A percentile compares a stretch with the other conserved stretches of the same genome.
Evolutionary conservation across 2,329 filamentous ascomycete genomes (phyloP).

Genomic region (Basipetospora chlamydospora): DNA sequence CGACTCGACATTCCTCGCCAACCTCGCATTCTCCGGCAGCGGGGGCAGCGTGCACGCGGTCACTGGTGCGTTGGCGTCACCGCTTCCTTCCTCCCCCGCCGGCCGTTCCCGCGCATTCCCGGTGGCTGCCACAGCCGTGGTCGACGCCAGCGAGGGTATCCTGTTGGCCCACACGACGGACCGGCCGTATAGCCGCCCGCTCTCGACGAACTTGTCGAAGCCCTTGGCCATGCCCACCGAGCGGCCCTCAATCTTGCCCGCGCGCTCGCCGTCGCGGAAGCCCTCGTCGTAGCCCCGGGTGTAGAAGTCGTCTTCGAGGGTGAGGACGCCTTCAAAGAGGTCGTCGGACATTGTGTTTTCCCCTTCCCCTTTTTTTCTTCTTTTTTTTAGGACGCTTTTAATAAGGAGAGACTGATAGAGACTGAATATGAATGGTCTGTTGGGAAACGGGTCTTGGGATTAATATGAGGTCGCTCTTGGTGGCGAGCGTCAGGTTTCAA

Average conservation of each 20-base stretch:
- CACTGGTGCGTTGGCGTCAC: no score
- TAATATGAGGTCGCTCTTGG: no score
- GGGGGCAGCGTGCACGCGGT: slow-evolving; percentile 18
- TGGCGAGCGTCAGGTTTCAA: no score
- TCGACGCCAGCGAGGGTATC: slow-evolving; percentile 30
- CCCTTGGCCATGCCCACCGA: slow-evolving; percentile 84
- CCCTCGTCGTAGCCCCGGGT: slow-evolving; percentile 67
- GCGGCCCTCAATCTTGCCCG: slow-evolving; percentile 76
- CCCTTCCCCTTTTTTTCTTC: slow-evolving; percentile 12
- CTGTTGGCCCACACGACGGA: slow-evolving; percentile 74
- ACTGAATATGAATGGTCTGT: no score
- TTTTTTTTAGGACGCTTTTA: neutral
- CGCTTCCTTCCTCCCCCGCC: neutral
- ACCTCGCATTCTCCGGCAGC: slow-evolving; percentile 44
- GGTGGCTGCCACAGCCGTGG: no score
- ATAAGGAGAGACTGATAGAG: no score
- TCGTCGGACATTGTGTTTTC: slow-evolving; percentile 18
- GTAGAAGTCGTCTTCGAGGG: slow-evolving; percentile 60
- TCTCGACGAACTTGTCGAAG: slow-evolving; percentile 78
- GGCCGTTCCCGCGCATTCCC: slow-evolving; percentile 5
- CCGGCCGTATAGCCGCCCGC: slow-evolving; percentile 65
- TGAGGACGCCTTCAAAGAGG: slow-evolving; percentile 41
- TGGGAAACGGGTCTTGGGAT: no score
- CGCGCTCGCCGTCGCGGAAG: slow-evolving; percentile 55
- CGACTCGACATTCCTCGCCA: slow-evolving; percentile 62